These are phyloP conservation scores for Harringtonia lauricola DNA, from an alignment of 2,329 filamentous ascomycete genomes.

Conservation along the genomic window DNA sequence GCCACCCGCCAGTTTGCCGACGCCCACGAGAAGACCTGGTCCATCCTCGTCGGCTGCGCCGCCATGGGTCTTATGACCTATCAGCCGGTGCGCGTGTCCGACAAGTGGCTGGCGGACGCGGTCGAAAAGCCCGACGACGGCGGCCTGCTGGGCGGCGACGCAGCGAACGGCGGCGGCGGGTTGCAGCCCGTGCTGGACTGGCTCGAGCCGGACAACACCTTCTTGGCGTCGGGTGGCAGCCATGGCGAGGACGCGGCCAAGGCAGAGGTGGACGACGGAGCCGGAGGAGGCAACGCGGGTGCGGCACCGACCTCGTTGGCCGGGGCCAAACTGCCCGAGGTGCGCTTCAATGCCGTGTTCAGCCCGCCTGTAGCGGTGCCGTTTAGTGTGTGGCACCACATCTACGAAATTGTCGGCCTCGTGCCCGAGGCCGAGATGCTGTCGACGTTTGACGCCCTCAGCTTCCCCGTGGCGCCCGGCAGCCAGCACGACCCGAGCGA, in stretches of 20 bases:
- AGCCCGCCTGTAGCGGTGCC: constrained; percentile 65
- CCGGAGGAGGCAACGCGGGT: constrained; percentile 9
- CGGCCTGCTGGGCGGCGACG: constrained; percentile 15
- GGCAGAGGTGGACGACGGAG: constrained; percentile 2
- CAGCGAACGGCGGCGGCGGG: constrained; percentile 15
- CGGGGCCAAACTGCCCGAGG: constrained; percentile 49
- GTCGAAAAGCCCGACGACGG: constrained; percentile 48
- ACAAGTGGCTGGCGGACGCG: constrained; percentile 60
- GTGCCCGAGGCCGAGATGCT: constrained; percentile 27
- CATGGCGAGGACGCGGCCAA: constrained; percentile 3
- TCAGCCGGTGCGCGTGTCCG: constrained; percentile 57
- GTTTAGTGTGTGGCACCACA: constrained; percentile 47
- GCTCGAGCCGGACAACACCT: constrained; percentile 55
- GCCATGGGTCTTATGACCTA: constrained; percentile 31
- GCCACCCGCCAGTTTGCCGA: not conserved
- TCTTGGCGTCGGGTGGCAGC: constrained; percentile 3
- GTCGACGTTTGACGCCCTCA: constrained; percentile 45
- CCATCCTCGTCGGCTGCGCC: constrained; percentile 56
- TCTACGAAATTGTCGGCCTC: constrained; percentile 46
- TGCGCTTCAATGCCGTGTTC: constrained; percentile 64
- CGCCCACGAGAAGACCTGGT: constrained; percentile 44
- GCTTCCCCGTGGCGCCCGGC: constrained; percentile 41
- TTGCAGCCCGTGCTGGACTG: constrained; percentile 46
- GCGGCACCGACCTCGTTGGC: constrained; percentile 27
- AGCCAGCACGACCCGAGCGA: constrained; percentile 44